Evolutionary conservation across 257 asterid species (phyloP).

Genomic region (Rubia yunnanensis): DNA sequence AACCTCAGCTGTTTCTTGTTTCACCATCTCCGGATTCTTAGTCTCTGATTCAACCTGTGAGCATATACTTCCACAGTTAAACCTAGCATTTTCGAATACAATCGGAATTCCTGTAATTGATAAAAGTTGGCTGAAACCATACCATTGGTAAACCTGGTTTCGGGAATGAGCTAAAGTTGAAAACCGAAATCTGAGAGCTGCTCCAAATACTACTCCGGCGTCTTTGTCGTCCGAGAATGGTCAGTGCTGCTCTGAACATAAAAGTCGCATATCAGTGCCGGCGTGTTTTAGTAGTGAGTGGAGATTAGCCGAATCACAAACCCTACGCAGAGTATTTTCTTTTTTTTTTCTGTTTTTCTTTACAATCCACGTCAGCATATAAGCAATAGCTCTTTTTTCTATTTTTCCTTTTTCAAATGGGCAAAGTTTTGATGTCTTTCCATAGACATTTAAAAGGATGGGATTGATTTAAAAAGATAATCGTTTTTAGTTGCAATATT

Average conservation of each 20-base stretch:
- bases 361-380: background rate
- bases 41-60: conserved; percentile 14
- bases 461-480: no score
- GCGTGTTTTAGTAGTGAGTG: background rate
- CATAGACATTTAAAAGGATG: no score
- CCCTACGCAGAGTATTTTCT: background rate
- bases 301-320: background rate
- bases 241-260: conserved; percentile 7
- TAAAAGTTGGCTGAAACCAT: background rate
- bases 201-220: background rate
- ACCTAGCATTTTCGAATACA: background rate
- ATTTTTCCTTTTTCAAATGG: no score
- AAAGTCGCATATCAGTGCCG: background rate
- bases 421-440: no score
- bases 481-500: no score
- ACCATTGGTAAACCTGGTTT: conserved; percentile 10
- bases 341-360: background rate
- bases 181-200: background rate
- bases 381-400: no score
- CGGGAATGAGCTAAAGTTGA: conserved; percentile 7
- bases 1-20: conserved; percentile 8
- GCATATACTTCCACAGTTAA: background rate
- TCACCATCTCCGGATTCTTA: conserved; percentile 11
- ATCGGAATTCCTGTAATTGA: background rate
- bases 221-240: background rate